Base-by-base conservation (phyloP, 1,284 basidiomycete species). In the Moniliophthora roreri region DNA sequence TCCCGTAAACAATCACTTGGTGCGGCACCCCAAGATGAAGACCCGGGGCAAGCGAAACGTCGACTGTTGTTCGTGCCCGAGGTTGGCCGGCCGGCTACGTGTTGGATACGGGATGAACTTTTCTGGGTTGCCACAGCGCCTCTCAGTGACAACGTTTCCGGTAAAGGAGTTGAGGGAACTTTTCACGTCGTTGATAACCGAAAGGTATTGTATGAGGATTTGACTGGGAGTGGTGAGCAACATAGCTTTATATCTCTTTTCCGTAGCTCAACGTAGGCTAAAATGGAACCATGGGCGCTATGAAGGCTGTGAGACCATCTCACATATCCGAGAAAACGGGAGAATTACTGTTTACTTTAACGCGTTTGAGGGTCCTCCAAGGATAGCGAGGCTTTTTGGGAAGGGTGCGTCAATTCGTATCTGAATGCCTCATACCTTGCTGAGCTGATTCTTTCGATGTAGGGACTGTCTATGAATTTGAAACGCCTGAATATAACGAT, bases 71-170 rank as follows among this genome's bases (percentile, higher is more conserved):
- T n/a, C n/a, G n/a, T n/a, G n/a, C n/a, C n/a, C n/a, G n/a, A n/a
- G n/a, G n/a, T n/a, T n/a, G n/a, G n/a, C n/a, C n/a, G n/a, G n/a
- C n/a, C n/a, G n/a, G n/a, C n/a, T n/a, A n/a, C n/a, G n/a, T n/a
- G n/a, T n/a, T n/a, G n/a, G n/a, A n/a, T n/a, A n/a, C n/a, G n/a
- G n/a, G n/a, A n/a, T n/a, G n/a, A n/a, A n/a, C 63, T 81, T 54
- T 84, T 84, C 65, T 84, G 74, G 67, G 81, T 84, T 8, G 81
- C 81, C 0, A 77, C 79, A 0, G 79, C 82, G 1, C 81, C 82
- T 10, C 68, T 84, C 1, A 68, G 62, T 16, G 66, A 84, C 60
- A 83, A 84, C 51, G 51, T 85, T 10, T 82, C 79, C 0, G 80
- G 80, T 2, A 84, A 84, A 59, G 79, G 79, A 2, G 66, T 72